These are phyloP conservation scores for Entomortierella lignicola DNA, from an alignment of 192 early-diverging fungal genomes.

Conservation along the genomic window DNA sequence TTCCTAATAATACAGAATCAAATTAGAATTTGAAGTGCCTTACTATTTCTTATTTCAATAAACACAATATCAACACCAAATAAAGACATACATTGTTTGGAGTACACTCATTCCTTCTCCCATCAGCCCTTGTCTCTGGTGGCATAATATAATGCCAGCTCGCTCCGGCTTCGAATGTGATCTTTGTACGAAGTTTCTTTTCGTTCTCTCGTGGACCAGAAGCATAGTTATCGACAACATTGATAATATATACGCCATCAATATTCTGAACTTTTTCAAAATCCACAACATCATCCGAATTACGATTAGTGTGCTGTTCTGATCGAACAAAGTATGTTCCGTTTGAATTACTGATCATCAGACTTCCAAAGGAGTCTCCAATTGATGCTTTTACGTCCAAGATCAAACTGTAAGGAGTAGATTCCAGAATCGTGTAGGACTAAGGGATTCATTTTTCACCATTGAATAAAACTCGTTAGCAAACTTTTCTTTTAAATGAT, in stretches of 20 bases:
- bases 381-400: constrained; percentile 73
- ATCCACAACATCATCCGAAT: constrained; percentile 81
- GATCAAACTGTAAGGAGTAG: constrained; percentile 75
- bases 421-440: constrained; percentile 90
- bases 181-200: constrained; percentile 75
- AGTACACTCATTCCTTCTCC: constrained; percentile 66
- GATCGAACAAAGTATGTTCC: constrained; percentile 87
- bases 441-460: constrained; percentile 14
- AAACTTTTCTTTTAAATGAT: too few relatives aligned
- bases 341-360: constrained; percentile 90
- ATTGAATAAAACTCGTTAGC: too few relatives aligned
- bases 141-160: constrained; percentile 79
- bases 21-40: background rate
- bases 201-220: constrained; percentile 44
- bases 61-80: background rate
- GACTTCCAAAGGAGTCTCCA: constrained; percentile 65
- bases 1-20: constrained; percentile 15
- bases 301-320: constrained; percentile 86
- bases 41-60: background rate
- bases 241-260: constrained; percentile 87
- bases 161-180: constrained; percentile 90
- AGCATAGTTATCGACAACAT: constrained; percentile 85
- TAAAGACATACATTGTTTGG: constrained; percentile 35
- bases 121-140: constrained; percentile 69
- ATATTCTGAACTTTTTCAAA: constrained; percentile 89